phyloP scores from a whole-genome alignment of 768 basidiomycete species.

The Chalciporus piperatus region DNA sequence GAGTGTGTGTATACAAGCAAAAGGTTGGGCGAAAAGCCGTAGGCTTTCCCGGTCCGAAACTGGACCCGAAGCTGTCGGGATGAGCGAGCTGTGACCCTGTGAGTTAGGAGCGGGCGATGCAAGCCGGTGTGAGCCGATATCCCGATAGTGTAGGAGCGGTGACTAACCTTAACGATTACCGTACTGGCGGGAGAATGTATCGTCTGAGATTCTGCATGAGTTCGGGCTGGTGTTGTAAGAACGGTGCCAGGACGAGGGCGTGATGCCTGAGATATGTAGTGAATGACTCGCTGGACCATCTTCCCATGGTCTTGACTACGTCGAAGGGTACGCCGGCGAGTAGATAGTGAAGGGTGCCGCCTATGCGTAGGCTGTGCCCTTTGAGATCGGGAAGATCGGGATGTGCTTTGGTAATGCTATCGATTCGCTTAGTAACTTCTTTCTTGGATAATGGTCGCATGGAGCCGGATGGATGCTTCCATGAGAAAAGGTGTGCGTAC shows the following conservation, averaged over 20 bases:
- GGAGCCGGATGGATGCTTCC: not conserved
- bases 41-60: slow-evolving; percentile 1
- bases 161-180: no score
- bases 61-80: not conserved
- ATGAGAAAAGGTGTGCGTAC: not conserved
- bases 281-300: no score
- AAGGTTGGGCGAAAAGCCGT: not conserved
- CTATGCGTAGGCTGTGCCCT: not conserved
- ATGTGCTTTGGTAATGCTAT: not conserved
- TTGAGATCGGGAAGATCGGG: not conserved
- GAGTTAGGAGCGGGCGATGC: no score
- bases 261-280: no score
- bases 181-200: no score
- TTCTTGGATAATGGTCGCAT: not conserved
- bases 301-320: not conserved
- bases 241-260: no score
- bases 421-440: not conserved
- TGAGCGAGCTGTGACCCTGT: slow-evolving; percentile 4
- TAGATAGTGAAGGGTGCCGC: not conserved
- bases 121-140: no score
- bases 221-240: no score
- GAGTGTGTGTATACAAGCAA: no score
- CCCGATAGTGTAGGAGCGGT: no score
- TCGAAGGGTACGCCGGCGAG: not conserved
- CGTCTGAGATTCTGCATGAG: no score